Evolutionary conservation across 2,329 filamentous ascomycete genomes (phyloP).

Genomic region (Trichoderma koningii): DNA sequence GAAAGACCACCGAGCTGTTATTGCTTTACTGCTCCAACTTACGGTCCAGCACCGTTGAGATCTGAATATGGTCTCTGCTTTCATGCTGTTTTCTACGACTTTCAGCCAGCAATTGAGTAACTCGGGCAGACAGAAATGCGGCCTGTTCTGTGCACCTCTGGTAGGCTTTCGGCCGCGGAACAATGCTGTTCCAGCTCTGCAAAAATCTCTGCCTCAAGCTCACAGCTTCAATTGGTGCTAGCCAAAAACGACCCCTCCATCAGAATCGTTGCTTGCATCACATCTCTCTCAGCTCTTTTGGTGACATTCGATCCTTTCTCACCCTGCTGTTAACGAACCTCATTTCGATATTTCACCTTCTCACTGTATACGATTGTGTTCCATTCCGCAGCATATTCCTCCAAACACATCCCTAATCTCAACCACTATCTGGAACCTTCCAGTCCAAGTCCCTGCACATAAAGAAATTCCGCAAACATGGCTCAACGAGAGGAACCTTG

Average conservation of each 20-base stretch:
- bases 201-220: background rate
- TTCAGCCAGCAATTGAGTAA: no score
- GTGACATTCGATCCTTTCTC: background rate
- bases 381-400: background rate
- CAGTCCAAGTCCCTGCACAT: background rate
- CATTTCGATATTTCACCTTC: background rate
- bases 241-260: background rate
- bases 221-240: background rate
- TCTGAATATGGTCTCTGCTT: no score
- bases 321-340: background rate
- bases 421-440: background rate
- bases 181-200: background rate
- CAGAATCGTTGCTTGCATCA: constrained; percentile 1
- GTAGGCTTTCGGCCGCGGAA: background rate
- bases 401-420: no score
- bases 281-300: background rate
- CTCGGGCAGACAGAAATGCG: no score
- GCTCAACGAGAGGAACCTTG: constrained; percentile 36
- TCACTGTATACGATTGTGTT: background rate
- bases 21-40: background rate
- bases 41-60: background rate
- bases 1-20: background rate
- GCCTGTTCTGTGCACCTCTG: no score
- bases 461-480: background rate
- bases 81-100: no score